These are phyloP conservation scores for Xylaria sp. DNA, from an alignment of 2,329 filamentous ascomycete species.

Conservation along the genomic window DNA sequence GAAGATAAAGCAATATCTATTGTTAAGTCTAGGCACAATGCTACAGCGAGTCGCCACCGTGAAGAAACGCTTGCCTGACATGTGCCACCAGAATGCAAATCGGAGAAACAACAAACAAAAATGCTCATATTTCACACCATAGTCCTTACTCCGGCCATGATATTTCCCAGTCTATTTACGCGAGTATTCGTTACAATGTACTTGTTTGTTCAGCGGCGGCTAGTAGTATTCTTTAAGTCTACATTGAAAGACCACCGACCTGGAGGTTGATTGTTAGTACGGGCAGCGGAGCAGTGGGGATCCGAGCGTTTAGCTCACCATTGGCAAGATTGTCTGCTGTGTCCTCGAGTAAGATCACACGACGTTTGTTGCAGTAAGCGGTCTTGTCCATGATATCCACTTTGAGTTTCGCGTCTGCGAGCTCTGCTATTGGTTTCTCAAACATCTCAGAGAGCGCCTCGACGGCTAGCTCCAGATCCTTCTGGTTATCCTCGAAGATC, in stretches of 20 bases:
- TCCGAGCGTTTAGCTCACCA: conserved; percentile 65
- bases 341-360: conserved; percentile 89
- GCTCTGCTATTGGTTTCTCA: conserved; percentile 90
- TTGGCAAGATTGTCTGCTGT: conserved; percentile 92
- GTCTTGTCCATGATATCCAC: conserved; percentile 99
- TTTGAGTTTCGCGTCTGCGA: conserved; percentile 89
- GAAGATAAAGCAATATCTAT: background rate
- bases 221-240: conserved; percentile 45
- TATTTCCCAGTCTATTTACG: conserved; percentile 37
- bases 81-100: background rate
- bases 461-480: conserved; percentile 96
- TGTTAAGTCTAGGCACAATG: background rate
- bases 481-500: conserved; percentile 99
- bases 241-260: conserved; percentile 51
- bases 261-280: conserved; percentile 30
- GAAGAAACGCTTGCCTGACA: background rate
- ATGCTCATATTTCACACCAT: conserved; percentile 27
- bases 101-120: conserved; percentile 5
- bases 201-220: conserved; percentile 28
- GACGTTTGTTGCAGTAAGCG: conserved; percentile 91
- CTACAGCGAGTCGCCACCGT: background rate
- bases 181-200: conserved; percentile 29
- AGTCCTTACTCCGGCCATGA: conserved; percentile 38
- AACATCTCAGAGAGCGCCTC: conserved; percentile 99
- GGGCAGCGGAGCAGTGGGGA: conserved; percentile 8